These are phyloP conservation scores for Westerdykella sp. DNA, from an alignment of 2,329 filamentous ascomycete genomes.

Conservation along the genomic window DNA sequence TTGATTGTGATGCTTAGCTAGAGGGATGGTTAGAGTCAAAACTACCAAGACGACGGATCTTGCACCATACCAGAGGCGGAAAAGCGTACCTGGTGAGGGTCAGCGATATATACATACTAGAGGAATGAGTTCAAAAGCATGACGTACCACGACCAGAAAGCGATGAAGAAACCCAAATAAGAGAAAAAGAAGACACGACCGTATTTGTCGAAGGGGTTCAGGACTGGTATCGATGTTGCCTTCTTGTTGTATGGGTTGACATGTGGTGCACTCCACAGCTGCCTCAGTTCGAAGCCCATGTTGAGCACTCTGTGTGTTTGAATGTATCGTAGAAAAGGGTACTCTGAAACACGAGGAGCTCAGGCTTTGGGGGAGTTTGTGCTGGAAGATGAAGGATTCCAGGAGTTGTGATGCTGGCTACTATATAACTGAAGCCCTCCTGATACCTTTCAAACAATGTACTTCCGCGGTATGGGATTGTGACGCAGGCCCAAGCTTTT, in stretches of 20 bases:
- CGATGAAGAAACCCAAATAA: slow-evolving; percentile 78
- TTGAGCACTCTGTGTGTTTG: slow-evolving; percentile 4
- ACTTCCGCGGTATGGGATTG: slow-evolving; percentile 33
- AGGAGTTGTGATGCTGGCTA: neutral
- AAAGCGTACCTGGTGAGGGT: slow-evolving; percentile 66
- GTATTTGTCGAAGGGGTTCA: slow-evolving; percentile 74
- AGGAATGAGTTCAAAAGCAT: slow-evolving; percentile 2
- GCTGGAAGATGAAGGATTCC: neutral
- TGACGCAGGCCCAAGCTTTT: slow-evolving; percentile 20
- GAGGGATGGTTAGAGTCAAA: slow-evolving; percentile 37
- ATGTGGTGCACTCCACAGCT: slow-evolving; percentile 52
- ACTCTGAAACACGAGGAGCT: slow-evolving; percentile 1
- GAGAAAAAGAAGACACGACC: slow-evolving; percentile 87
- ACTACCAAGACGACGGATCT: slow-evolving; percentile 3
- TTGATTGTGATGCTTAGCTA: slow-evolving; percentile 58
- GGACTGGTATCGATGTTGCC: slow-evolving; percentile 68
- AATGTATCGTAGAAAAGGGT: slow-evolving; percentile 1
- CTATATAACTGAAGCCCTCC: slow-evolving; percentile 3
- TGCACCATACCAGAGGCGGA: slow-evolving; percentile 61
- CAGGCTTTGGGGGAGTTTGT: neutral
- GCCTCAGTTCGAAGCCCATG: slow-evolving; percentile 32
- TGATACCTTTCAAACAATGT: slow-evolving; percentile 23
- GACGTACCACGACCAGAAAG: slow-evolving; percentile 71
- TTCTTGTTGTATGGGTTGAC: slow-evolving; percentile 82
- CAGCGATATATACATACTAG: slow-evolving; percentile 16